Base-by-base conservation (phyloP, 352 stramenopile genomes). In the Globisporangium cylindrosporum region DNA sequence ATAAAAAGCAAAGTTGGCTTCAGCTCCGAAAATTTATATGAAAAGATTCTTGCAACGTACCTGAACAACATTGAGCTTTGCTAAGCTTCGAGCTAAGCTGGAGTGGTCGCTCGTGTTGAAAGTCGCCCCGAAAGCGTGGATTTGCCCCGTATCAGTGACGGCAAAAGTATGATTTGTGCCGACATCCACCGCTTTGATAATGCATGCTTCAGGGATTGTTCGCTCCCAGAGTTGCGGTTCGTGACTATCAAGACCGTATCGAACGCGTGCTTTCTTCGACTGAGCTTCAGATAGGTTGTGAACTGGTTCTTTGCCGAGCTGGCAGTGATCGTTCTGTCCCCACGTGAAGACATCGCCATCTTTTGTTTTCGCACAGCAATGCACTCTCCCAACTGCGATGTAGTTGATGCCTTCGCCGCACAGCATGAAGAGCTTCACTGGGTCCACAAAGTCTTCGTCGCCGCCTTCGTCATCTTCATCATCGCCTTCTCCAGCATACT, bases 341-440 rank as follows among this genome's bases (percentile, higher is more conserved):
- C 88, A 95, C 22, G 88, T 91, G 62, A 89, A 95, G 3, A 94
- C 82, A 59, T 94, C 88, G 41, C 88, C 86, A 18, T 92, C 85
- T 66, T 91, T 93, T 1, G 88, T 93, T 24, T 72, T 78, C 3
- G 84, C 88, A 51, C 77, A 90, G 62, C 88, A 95, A 69, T 95
- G 88, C 6, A 86, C 79, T 36, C 88, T 74, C 0, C 88, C 88
- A 2, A 95, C 88, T 25, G 88, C 86, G 43, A 95, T 95, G 27
- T 77, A 55, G 36, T 77, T 89, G 38, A 95, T 57, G 15, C 82
- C 84, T 68, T 95, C 88, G 0, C 83, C 84, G 67, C 81, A 92
- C 15, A 95, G 70, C 18, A 57, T 60, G 0, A 78, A 70, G 4
- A 95, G 62, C 62, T 93, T 93, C 3, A 94, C 75, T 9, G 88